These are phyloP conservation scores for Knoxia roxburghii DNA, from an alignment of 257 asterid species.

Conservation along the genomic window DNA sequence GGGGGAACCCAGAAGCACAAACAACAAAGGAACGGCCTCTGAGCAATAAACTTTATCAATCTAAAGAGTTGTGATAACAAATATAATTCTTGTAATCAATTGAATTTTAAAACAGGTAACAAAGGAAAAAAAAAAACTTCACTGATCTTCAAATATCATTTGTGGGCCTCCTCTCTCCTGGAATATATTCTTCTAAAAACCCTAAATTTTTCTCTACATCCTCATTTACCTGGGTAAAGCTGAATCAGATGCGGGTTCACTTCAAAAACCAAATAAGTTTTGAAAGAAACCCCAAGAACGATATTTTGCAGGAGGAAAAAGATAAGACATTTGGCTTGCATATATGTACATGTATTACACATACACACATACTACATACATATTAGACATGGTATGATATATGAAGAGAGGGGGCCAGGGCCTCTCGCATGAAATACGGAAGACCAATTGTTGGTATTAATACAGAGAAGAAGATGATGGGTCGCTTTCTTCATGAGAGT, in stretches of 20 bases:
- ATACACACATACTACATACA: neutral
- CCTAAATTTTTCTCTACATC: conserved; percentile 4
- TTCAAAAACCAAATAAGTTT: neutral
- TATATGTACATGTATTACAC: neutral
- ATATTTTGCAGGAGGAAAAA: neutral
- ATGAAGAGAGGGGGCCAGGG: conserved; percentile 1
- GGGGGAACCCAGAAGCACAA: neutral
- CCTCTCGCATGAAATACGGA: conserved; percentile 32
- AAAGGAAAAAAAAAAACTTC: neutral
- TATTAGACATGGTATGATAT: no score
- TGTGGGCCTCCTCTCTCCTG: neutral
- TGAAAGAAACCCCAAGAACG: neutral
- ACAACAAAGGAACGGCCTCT: no score
- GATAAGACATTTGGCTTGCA: neutral
- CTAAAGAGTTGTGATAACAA: neutral
- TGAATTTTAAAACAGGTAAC: neutral
- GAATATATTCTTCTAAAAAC: conserved; percentile 9
- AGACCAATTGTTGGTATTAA: conserved; percentile 21
- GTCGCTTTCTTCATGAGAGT: conserved; percentile 54
- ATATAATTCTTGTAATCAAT: neutral
- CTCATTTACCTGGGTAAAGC: neutral
- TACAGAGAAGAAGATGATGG: conserved; percentile 29
- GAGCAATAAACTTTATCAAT: neutral
- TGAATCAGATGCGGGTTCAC: neutral
- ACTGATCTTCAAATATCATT: neutral